Conservation (phyloP, 495 filamentous ascomycete species). For the Daldinia caldariorum region DNA sequence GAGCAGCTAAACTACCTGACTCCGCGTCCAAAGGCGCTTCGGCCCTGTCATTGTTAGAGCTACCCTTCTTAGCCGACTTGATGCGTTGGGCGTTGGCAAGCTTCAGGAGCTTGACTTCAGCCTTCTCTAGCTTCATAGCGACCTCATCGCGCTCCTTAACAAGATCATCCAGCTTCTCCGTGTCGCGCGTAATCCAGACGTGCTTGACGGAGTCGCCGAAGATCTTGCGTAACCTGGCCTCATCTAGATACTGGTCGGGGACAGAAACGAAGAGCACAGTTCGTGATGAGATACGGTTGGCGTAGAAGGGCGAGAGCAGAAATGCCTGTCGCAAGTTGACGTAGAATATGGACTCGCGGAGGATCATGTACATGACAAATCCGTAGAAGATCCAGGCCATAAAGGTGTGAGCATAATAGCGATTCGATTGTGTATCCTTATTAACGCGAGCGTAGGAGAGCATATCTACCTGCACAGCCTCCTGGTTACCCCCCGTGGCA, state of each 20-base stretch:
- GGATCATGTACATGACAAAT: conserved; percentile 88
- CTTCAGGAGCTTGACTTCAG: conserved; percentile 87
- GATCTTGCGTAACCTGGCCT: conserved; percentile 76
- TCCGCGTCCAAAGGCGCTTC: conserved; percentile 62
- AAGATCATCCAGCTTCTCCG: conserved; percentile 80
- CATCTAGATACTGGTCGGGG: conserved; percentile 75
- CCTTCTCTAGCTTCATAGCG: conserved; percentile 86
- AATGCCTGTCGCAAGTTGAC: conserved; percentile 97
- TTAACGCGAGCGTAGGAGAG: conserved; percentile 81
- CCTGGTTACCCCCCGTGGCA: conserved; percentile 74
- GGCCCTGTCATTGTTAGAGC: conserved; percentile 60
- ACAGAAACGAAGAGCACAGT: conserved; percentile 94
- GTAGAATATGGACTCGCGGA: conserved; percentile 91
- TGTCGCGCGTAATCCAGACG: conserved; percentile 86
- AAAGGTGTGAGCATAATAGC: conserved; percentile 81
- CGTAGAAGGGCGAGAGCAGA: conserved; percentile 85
- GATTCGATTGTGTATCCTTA: conserved; percentile 60
- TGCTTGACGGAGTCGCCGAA: conserved; percentile 84
- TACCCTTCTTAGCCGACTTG: conserved; percentile 83
- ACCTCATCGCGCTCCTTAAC: conserved; percentile 86
- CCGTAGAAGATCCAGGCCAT: conserved; percentile 80
- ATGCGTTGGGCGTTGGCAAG: conserved; percentile 80
- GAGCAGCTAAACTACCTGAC: conserved; percentile 80
- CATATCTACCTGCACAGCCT: conserved; percentile 73
- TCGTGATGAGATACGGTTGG: conserved; percentile 88